Evolutionary conservation across 176 grass and related monocot species (phyloP), one percentile per base, ranked within the genome.

Genomic region (Saccharum spontaneum): DNA sequence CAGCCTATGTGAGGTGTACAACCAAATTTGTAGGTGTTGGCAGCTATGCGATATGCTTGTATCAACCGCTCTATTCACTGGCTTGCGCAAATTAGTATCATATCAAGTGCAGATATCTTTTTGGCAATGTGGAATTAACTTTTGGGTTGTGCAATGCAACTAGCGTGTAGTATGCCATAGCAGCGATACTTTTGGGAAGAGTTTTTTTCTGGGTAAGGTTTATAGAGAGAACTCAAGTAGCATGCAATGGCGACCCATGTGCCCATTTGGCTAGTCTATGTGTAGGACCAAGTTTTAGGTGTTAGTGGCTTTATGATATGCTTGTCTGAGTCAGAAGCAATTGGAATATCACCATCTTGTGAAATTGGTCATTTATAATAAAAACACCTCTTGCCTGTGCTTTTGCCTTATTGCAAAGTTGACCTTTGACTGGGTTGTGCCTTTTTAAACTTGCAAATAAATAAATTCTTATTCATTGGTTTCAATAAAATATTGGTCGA

Each of bases 261-360:
- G 84, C 4, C 1, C 17, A 9, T 81, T 78, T 75, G 4, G 4
- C 30, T 17, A 40, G 15, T 71, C 66, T 71, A 31, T 62, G 4
- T 33, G 41, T 31, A 44, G 45, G 41, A 44, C 67, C 67, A 73
- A 66, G n/a, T 10, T 71, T n/a, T 69, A 49, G 38, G 0, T 82
- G 10, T 60, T 70, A 30, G 31, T 61, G 20, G 57, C 63, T 67
- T 82, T 46, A 48, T 62, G 20, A 61, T 77, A 68, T 87, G 63
- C 71, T 76, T 48, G 13, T 60, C 46, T 5, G 24, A 82, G 38
- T 82, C 62, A 60, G 10, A 76, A 75, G 34, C 45, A 75, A 75
- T 68, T 81, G 59, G 24, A 74, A 66, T 81, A 55, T 40, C 46
- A n/a, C 7, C 22, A 9, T 10, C 39, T 48, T 48, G 76, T 15